These are phyloP conservation scores for Trifolium pratense DNA, from an alignment of 306 rosid genomes.

Conservation along the genomic window DNA sequence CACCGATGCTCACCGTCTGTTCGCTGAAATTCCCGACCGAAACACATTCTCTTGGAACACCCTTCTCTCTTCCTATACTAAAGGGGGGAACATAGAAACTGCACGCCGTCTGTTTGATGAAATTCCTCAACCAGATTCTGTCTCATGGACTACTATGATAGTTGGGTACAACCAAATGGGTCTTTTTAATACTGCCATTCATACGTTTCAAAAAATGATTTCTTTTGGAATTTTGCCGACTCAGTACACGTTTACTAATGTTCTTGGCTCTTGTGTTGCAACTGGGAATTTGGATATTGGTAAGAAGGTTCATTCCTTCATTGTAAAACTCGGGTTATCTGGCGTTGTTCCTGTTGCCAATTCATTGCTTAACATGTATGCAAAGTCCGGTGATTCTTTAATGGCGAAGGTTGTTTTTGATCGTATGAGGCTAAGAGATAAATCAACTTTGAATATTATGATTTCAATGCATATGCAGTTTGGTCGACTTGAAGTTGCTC, in stretches of 20 bases:
- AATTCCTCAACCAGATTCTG: slow-evolving; percentile 49
- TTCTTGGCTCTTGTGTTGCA: slow-evolving; percentile 77
- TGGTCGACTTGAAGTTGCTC: slow-evolving; percentile 67
- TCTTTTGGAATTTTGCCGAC: slow-evolving; percentile 53
- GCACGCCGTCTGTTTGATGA: slow-evolving; percentile 58
- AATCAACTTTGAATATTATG: slow-evolving; percentile 73
- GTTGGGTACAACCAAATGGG: slow-evolving; percentile 51
- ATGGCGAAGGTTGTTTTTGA: slow-evolving; percentile 68
- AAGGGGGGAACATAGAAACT: slow-evolving; percentile 62
- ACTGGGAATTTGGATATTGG: slow-evolving; percentile 63
- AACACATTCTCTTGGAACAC: slow-evolving; percentile 74
- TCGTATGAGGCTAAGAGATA: slow-evolving; percentile 64
- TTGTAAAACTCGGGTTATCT: slow-evolving; percentile 66
- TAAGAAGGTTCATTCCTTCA: slow-evolving; percentile 68
- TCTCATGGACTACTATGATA: too few species aligned
- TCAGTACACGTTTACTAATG: slow-evolving; percentile 68
- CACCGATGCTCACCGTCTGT: slow-evolving; percentile 60
- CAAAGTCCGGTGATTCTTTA: slow-evolving; percentile 67
- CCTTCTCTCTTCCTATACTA: slow-evolving; percentile 68
- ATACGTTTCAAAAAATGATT: slow-evolving; percentile 65
- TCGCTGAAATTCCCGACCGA: slow-evolving; percentile 71
- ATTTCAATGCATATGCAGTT: slow-evolving; percentile 71
- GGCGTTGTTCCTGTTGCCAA: slow-evolving; percentile 64
- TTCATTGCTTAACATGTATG: slow-evolving; percentile 90
- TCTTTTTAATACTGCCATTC: slow-evolving; percentile 51